These are phyloP conservation scores for Suillus luteus DNA, from an alignment of 768 basidiomycete species.

Conservation along the genomic window DNA sequence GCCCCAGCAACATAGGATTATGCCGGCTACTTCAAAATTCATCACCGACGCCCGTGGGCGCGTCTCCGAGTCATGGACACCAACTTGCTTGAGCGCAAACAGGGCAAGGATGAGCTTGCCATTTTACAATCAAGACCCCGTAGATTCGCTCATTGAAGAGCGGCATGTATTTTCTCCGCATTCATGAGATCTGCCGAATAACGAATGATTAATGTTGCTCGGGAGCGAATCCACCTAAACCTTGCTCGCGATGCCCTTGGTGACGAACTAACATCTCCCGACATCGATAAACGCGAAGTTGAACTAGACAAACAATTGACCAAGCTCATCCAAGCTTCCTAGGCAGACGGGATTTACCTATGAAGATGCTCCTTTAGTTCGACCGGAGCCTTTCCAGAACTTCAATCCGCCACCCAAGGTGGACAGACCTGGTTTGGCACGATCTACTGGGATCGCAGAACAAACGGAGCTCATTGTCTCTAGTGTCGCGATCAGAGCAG, in stretches of 20 bases:
- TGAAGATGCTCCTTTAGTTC: conserved; percentile 33
- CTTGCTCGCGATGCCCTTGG: conserved; percentile 72
- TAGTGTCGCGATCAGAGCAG: conserved; percentile 21
- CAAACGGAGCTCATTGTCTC: conserved; percentile 47
- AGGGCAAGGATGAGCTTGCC: conserved; percentile 93
- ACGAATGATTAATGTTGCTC: conserved; percentile 59
- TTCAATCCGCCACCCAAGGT: conserved; percentile 66
- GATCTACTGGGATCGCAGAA: conserved; percentile 63
- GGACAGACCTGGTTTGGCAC: conserved; percentile 67
- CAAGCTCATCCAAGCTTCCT: conserved; percentile 83
- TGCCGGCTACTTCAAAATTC: conserved; percentile 78
- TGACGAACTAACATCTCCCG: conserved; percentile 67
- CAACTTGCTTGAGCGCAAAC: conserved; percentile 70
- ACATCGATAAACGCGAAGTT: conserved; percentile 71
- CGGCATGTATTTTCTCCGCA: conserved; percentile 43
- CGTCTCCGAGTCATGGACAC: conserved; percentile 88
- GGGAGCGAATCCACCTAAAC: conserved; percentile 72
- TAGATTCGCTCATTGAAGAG: conserved; percentile 72
- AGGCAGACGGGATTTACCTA: conserved; percentile 50
- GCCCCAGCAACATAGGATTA: conserved; percentile 92
- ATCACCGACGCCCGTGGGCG: conserved; percentile 90
- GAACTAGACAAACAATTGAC: conserved; percentile 88
- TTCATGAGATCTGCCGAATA: conserved; percentile 6
- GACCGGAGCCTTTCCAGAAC: conserved; percentile 62
- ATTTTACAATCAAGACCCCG: conserved; percentile 64